phyloP scores from a whole-genome alignment of 2,329 filamentous ascomycete genomes.

The Peltaster fructicola region DNA sequence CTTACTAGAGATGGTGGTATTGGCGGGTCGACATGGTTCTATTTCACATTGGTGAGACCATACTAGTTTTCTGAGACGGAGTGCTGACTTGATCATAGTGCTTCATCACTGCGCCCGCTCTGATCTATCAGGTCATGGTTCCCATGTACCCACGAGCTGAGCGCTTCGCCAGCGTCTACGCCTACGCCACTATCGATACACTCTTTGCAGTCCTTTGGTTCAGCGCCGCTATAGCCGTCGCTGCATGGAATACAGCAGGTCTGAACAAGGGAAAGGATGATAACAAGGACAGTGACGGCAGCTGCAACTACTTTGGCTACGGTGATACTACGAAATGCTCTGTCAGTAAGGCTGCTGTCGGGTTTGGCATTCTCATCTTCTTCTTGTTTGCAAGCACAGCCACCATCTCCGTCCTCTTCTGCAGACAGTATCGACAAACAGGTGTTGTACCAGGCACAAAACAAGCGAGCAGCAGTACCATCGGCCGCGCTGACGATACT shows the following conservation, averaged over 20 bases:
- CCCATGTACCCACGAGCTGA: conserved; percentile 42
- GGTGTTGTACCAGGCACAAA: conserved; percentile 31
- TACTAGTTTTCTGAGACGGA: background rate
- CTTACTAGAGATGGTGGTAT: conserved; percentile 36
- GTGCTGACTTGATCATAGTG: conserved; percentile 25
- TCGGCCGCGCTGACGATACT: conserved; percentile 23
- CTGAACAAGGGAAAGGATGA: conserved; percentile 31
- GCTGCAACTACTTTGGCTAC: conserved; percentile 38
- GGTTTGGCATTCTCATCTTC: conserved; percentile 39
- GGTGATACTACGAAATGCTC: conserved; percentile 38
- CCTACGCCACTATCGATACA: conserved; percentile 37
- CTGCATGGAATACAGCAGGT: conserved; percentile 37
- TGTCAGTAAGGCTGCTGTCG: conserved; percentile 36
- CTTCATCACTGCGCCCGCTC: conserved; percentile 39
- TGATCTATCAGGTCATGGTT: conserved; percentile 42
- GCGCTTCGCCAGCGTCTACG: conserved; percentile 42
- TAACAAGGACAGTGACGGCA: conserved; percentile 18
- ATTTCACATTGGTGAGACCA: conserved; percentile 37
- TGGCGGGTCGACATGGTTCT: conserved; percentile 38
- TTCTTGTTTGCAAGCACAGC: conserved; percentile 36
- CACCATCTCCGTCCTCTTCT: conserved; percentile 36
- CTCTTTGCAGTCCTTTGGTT: conserved; percentile 41
- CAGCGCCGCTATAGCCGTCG: conserved; percentile 37
- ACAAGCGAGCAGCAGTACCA: conserved; percentile 22
- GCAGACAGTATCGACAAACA: conserved; percentile 38